Evolutionary conservation across 495 filamentous ascomycete genomes (phyloP), one percentile per base, ranked within the genome.

Genomic region (Staphylotrichum longicolle): DNA sequence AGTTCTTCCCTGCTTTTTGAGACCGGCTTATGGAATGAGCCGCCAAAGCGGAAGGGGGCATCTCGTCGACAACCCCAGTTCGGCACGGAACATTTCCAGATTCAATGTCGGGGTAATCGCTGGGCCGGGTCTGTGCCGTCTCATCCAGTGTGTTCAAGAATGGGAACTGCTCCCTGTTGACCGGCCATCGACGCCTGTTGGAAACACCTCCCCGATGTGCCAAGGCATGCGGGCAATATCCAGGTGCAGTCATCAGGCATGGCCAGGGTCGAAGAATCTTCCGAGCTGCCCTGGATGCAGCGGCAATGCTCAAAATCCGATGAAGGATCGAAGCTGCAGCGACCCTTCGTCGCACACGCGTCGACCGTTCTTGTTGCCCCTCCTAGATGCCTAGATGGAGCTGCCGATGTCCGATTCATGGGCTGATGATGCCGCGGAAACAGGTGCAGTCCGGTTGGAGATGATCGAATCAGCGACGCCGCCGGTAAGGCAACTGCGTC

Each of bases 211-310:
- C n/a, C 14, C 3, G 50, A 34, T 32, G 37, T 35, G 57, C 57
- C 47, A 59, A 59, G 57, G 27, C 47, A 50, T 41, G 44, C 3
- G 44, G 20, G 55, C 35, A 39, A 47, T 42, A 20, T 44, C 14
- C 35, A 9, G 30, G 46, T 35, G 54, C 54, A 46, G 40, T 46
- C 40, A 56, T 45, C 53, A 56, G 7, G 54, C 48, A 52, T 45
- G 49, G 48, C 49, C 32, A 27, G 30, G 35, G 48, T 32, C 42
- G 45, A 58, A 32, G 56, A 49, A 57, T 14, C 5, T 57, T 48
- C 9, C 35, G 3, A 27, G 44, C 10, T 7, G 33, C 7, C 15
- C n/a, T 4, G 10, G 12, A 44, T 42, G 37, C 20, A 27, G 10
- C 14, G 14, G 32, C 5, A 4, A 34, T 39, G 14, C 45, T 14